A percentile compares a stretch with the other conserved stretches of the same genome.
These are phyloP conservation scores for Crithidia expoeki DNA, from an alignment of 208 protist species.

Conservation along the genomic window DNA sequence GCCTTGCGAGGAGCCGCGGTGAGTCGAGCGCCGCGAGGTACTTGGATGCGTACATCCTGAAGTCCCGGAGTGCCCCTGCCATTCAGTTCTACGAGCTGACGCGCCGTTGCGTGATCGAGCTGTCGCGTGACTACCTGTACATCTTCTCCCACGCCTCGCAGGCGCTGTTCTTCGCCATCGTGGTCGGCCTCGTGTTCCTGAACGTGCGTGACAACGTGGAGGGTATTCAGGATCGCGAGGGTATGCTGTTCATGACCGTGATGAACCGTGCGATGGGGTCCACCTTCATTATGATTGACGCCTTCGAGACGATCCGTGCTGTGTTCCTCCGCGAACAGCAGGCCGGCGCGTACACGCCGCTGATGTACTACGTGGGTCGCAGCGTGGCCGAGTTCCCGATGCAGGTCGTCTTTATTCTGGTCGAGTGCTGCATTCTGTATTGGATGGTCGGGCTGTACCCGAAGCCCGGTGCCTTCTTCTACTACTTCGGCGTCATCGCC, in stretches of 20 bases:
- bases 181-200: constrained; percentile 82
- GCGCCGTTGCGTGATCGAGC: constrained; percentile 38
- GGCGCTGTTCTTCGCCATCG: constrained; percentile 61
- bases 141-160: constrained; percentile 49
- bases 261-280: constrained; percentile 68
- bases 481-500: constrained; percentile 50
- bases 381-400: constrained; percentile 60
- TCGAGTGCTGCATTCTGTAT: constrained; percentile 70
- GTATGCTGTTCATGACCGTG: constrained; percentile 72
- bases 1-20: constrained; percentile 36
- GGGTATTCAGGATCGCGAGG: constrained; percentile 66
- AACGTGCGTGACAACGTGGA: constrained; percentile 43
- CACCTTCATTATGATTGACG: constrained; percentile 52
- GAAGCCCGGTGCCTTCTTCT: constrained; percentile 61
- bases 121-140: constrained; percentile 51
- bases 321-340: constrained; percentile 76
- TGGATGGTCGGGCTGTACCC: constrained; percentile 59
- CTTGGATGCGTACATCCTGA: constrained; percentile 53
- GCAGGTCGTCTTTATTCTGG: constrained; percentile 40
- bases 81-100: constrained; percentile 67
- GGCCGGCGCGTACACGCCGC: constrained; percentile 67
- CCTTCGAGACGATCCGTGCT: constrained; percentile 46
- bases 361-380: constrained; percentile 56
- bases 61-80: constrained; percentile 45
- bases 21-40: constrained; percentile 48